These are phyloP conservation scores for Jatropha multifida DNA, from an alignment of 441 rosid species.

Conservation along the genomic window DNA sequence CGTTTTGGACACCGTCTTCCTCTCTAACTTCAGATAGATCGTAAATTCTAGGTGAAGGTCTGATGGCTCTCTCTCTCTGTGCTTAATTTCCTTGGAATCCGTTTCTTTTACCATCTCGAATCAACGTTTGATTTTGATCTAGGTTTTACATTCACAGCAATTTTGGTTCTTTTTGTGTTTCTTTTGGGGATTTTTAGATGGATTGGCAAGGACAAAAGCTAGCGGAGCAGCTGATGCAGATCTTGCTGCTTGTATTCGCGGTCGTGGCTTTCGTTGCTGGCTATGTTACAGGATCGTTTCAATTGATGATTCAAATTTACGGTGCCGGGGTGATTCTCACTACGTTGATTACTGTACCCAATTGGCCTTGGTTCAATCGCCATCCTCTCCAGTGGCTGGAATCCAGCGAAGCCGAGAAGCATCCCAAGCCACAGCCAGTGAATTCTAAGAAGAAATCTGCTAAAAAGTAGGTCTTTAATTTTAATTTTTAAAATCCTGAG, in stretches of 20 bases:
- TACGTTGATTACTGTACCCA: constrained; percentile 69
- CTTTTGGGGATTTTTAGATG: constrained; percentile 38
- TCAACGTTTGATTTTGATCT: not conserved
- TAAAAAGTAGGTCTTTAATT: constrained; percentile 46
- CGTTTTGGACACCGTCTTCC: not conserved
- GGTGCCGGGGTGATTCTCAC: constrained; percentile 76
- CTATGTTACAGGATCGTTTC: constrained; percentile 61
- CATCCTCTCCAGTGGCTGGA: constrained; percentile 87
- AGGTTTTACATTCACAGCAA: not conserved
- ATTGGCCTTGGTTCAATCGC: constrained; percentile 85
- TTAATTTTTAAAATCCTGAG: not conserved
- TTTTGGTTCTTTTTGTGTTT: not conserved
- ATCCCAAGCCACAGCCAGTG: constrained; percentile 63
- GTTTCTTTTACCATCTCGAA: not conserved
- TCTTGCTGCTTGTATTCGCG: constrained; percentile 64
- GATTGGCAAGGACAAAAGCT: constrained; percentile 99
- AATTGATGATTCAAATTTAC: constrained; percentile 63
- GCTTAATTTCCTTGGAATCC: not conserved
- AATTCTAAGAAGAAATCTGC: constrained; percentile 59
- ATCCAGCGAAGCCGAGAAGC: constrained; percentile 71
- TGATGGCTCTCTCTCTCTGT: not conserved
- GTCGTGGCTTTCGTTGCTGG: constrained; percentile 53
- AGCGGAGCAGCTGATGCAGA: constrained; percentile 92
- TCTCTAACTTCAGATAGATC: not conserved
- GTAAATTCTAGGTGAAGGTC: constrained; percentile 1